Evolutionary conservation across 108 stramenopile species (phyloP), one percentile per base, ranked within the genome.

Genomic region (Cyclotella baltica): DNA sequence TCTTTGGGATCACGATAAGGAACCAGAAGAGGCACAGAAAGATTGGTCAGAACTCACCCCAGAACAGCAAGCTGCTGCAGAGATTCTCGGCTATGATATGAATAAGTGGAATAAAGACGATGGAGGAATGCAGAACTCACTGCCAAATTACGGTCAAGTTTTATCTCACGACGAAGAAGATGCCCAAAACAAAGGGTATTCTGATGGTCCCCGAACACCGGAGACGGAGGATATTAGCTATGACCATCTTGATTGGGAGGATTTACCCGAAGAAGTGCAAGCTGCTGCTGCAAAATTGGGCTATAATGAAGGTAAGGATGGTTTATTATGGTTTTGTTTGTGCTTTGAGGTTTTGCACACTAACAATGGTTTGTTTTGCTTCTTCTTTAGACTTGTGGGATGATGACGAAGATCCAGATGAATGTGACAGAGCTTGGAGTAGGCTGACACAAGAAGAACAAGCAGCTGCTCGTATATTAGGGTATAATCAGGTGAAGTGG

Each of bases 41-140:
- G 33, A 50, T n/a, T 89, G 88, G 88, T 38, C 67, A 16, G 75
- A 84, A 31, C 71, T 89, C 25, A 73, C 72, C 2, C 52, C 78
- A 27, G 75, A 68, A 2, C 86, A 89, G 75, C 58, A 76, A 30
- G 64, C 58, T 3, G 88, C 88, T 29, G 86, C 81, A 0, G 37
- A 13, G 0, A 48, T 83, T 0, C 31, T 89, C 1, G 84, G 85
- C 9, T 88, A 78, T 70, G 78, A 76, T 33, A 22, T 86, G 51
- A 38, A 69, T 16, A 76, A 69, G 36, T 89, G 88, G 86, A 64
- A 77, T 51, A 19, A 20, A 5, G 53, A 43, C 33, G 64, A 31
- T 34, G 61, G 25, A 37, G n/a, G 61, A 15, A 62, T 20, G 19
- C 34, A 33, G 6, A 67, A 67, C 2, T n/a, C 23, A 31, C 15